Evolutionary conservation across 495 filamentous ascomycete species (phyloP), one percentile per base, ranked within the genome.

Genomic region (Penicillium coprophilum): DNA sequence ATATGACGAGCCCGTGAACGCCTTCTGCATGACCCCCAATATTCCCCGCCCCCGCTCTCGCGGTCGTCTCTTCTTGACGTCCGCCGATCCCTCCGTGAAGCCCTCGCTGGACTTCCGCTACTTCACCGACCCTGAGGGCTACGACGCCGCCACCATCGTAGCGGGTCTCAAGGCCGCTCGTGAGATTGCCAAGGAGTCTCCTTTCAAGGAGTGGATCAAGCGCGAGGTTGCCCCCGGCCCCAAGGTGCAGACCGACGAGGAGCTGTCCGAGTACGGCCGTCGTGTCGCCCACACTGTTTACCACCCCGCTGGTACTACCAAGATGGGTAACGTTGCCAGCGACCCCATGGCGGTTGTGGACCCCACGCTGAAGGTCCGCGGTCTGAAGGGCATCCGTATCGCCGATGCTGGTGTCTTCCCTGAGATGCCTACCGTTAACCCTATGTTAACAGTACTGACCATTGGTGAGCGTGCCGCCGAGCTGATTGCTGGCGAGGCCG

Each of bases 21-120:
- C 89, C 51, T 94, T 94, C 73, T 92, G 89, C 81, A 92, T 94
- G 89, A 92, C 89, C 46, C 90, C 90, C 58, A 94, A 94, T 71
- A 94, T 92, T 61, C 90, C 90, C 7, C 86, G 88, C 5, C 87
- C 90, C 17, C 81, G 87, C n/a, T 89, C 85, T 27, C 80, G 85
- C 23, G 90, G 90, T 47, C 80, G 82, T 34, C 64, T 94, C 28
- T 91, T 85, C 67, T 78, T 94, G 49, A 88, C 84, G 30, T 87
- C 84, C 23, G 69, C 81, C 6, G 86, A 92, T 63, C 87, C 89
- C 0, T 77, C 64, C 38, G 82, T 88, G 59, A 91, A 92, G 67
- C 90, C 90, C 17, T 85, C 88, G 11, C 78, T 94, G 44, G 89
- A 94, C 71, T 94, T 94, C 84, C 80, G 85, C 52, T 94, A 92